phyloP scores from a whole-genome alignment of 345 rosid species.

The Microthlaspi erraticum region DNA sequence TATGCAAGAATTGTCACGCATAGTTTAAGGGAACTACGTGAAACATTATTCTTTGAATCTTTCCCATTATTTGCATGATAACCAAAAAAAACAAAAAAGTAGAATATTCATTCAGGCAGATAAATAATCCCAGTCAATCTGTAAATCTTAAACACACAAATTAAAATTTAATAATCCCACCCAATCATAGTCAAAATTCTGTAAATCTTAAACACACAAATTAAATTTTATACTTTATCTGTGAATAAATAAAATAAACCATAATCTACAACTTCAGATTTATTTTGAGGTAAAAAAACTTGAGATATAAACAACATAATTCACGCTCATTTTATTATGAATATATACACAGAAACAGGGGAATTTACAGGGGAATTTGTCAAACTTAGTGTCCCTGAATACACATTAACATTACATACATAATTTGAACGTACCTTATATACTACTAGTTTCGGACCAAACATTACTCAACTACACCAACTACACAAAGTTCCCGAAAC shows the following conservation, averaged over 20 bases:
- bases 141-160: too few relatives aligned
- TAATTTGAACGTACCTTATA: not conserved
- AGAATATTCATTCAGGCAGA: not conserved
- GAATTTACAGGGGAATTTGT: too few relatives aligned
- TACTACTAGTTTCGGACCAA: conserved; percentile 5
- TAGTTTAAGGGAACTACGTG: conserved; percentile 12
- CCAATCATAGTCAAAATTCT: too few relatives aligned
- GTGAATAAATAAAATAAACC: too few relatives aligned
- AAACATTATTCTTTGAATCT: not conserved
- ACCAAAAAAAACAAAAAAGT: not conserved
- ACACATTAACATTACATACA: conserved; percentile 2
- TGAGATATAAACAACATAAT: too few relatives aligned
- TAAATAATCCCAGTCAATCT: conserved; percentile 2
- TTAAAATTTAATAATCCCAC: too few relatives aligned
- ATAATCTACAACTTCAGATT: too few relatives aligned
- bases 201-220: too few relatives aligned
- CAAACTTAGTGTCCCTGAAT: not conserved
- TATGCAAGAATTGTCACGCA: conserved; percentile 15
- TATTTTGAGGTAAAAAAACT: too few relatives aligned
- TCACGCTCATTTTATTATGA: conserved; percentile 27
- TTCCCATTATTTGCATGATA: conserved; percentile 8
- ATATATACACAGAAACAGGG: conserved; percentile 30
- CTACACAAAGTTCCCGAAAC: conserved; percentile 2
- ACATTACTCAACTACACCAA: not conserved
- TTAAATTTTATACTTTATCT: too few relatives aligned